A percentile compares a stretch with the other conserved stretches of the same genome.
phyloP scores from a whole-genome alignment of 2,329 filamentous ascomycete species.

The Orbilia quercus region DNA sequence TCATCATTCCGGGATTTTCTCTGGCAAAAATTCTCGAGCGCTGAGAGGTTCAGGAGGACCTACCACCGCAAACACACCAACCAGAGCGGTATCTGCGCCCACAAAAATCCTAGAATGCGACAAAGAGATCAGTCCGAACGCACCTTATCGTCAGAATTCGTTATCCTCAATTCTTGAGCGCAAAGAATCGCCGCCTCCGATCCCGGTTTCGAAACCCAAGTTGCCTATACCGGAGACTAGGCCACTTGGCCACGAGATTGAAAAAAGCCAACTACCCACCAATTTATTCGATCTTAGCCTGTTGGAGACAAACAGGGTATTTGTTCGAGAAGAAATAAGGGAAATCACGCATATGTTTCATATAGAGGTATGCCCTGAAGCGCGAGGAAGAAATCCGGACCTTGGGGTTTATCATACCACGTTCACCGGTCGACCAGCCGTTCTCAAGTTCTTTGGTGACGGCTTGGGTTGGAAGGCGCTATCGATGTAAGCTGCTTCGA shows the following conservation, averaged over 20 bases:
- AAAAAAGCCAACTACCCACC: slow-evolving; percentile 27
- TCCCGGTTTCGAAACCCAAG: neutral
- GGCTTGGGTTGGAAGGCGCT: slow-evolving; percentile 29
- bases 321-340: slow-evolving; percentile 30
- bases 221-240: slow-evolving; percentile 21
- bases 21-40: slow-evolving; percentile 7
- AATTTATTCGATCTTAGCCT: slow-evolving; percentile 30
- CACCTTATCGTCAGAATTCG: slow-evolving; percentile 1
- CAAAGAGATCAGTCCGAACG: neutral
- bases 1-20: slow-evolving; percentile 10
- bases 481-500: slow-evolving; percentile 22
- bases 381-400: slow-evolving; percentile 9
- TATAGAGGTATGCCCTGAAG: slow-evolving; percentile 13
- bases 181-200: slow-evolving; percentile 4
- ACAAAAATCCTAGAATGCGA: neutral
- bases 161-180: neutral
- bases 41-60: neutral
- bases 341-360: slow-evolving; percentile 37
- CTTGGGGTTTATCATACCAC: slow-evolving; percentile 37
- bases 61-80: neutral
- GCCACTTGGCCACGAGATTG: slow-evolving; percentile 35
- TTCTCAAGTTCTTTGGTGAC: slow-evolving; percentile 46
- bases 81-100: neutral
- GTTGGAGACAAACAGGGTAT: slow-evolving; percentile 33
- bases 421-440: slow-evolving; percentile 26